Evolutionary conservation across 768 basidiomycete genomes (phyloP), one percentile per base, ranked within the genome.

Genomic region (Lactifluus subvellereus): DNA sequence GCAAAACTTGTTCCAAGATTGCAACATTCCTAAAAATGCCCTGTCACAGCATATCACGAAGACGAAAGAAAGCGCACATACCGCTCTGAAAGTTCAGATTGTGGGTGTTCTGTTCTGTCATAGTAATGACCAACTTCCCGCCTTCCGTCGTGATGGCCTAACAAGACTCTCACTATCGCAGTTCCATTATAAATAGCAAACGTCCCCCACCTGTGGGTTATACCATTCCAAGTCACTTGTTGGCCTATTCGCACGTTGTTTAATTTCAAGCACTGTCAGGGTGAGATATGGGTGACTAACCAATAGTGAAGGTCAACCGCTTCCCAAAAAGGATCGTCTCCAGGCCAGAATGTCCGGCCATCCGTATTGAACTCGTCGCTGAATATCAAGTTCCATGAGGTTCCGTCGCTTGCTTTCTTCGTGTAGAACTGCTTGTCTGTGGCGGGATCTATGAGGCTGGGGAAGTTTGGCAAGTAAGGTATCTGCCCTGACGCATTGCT

Each of bases 1-100:
- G 76, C 95, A 98, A 59, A 97, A 75, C 75, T 97, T 92, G 75
- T 97, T 96, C 94, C 95, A 97, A 13, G 86, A 82, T 67, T 88
- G 85, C 10, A 94, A 57, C 86, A 88, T 87, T 42, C 65, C 67
- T 68, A 27, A 7, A 18, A 40, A 45, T 13, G 22, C 11, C 6
- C 7, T 8, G 43, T 48, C 6, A 20, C 16, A 30, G 51, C 32
- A 27, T 16, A 33, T 22, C 22, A 6, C 2, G 22, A 7, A 7
- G 35, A 50, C 20, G n/a, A 66, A 58, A 60, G n/a, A 18, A 32
- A 48, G 18, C 7, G 42, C 2, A 73, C 84, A 70, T 75, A 79
- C 88, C 93, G 60, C 87, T 89, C 73, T 85, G 75, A 72, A 90
- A 98, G 73, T 94, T 90, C 62, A 98, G 79, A 68, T 91, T 82